Evolutionary conservation across 495 filamentous ascomycete genomes (phyloP).

Genomic region (Aspergillus bertholletiae): DNA sequence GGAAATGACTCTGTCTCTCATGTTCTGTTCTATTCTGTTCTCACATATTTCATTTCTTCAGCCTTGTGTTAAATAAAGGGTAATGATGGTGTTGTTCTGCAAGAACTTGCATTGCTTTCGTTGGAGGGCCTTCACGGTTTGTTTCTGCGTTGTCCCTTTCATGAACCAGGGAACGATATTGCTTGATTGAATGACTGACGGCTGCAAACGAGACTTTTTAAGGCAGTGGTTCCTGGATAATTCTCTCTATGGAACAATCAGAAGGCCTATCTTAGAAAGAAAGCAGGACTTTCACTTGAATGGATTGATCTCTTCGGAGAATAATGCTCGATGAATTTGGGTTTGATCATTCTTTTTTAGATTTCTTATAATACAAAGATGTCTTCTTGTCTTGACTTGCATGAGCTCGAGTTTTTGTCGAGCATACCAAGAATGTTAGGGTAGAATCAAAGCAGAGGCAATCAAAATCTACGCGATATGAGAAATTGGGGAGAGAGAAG

Average conservation of each 20-base stretch:
- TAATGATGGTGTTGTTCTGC: not conserved
- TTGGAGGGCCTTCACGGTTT: not conserved
- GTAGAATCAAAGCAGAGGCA: not conserved
- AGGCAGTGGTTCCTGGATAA: not conserved
- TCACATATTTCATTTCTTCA: conserved; percentile 5
- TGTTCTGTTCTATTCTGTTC: not conserved
- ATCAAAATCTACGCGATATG: no score
- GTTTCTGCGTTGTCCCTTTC: not conserved
- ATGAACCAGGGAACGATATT: not conserved
- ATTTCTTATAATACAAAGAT: not conserved
- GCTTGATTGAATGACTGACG: not conserved
- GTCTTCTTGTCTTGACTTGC: not conserved
- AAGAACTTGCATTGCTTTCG: not conserved
- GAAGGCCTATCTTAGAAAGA: not conserved
- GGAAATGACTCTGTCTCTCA: not conserved
- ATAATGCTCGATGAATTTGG: not conserved
- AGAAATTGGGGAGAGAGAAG: no score
- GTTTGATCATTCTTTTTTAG: not conserved
- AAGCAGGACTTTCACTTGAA: conserved; percentile 1
- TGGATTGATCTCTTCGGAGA: not conserved
- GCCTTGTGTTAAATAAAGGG: conserved; percentile 9
- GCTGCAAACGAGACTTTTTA: not conserved
- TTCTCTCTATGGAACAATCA: not conserved
- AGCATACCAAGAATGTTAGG: not conserved
- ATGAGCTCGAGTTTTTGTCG: not conserved